phyloP scores from a whole-genome alignment of 495 filamentous ascomycete species.

The Xeromyces bisporus region DNA sequence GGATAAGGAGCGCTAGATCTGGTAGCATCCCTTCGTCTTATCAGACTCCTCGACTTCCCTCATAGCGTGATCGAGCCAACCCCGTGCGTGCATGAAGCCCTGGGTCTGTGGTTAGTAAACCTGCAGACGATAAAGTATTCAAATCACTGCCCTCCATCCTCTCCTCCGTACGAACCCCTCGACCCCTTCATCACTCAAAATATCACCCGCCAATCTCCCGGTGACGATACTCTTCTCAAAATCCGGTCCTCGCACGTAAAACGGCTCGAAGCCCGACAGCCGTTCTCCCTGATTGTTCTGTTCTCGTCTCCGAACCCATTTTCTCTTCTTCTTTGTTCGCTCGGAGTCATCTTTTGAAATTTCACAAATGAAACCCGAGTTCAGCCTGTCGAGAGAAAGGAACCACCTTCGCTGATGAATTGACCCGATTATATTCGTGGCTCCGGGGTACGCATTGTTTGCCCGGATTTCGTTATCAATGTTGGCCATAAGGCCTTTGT shows the following conservation, averaged over 20 bases:
- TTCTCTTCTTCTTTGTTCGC: slow-evolving; percentile 7
- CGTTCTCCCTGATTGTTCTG: no score
- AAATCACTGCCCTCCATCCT: slow-evolving; percentile 41
- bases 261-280: slow-evolving; percentile 31
- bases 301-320: slow-evolving; percentile 3
- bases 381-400: slow-evolving; percentile 35
- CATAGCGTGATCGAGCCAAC: no score
- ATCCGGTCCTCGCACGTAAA: slow-evolving; percentile 40
- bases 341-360: slow-evolving; percentile 4
- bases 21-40: no score
- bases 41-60: no score
- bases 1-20: no score
- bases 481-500: slow-evolving; percentile 5
- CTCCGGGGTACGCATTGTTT: slow-evolving; percentile 48
- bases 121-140: no score
- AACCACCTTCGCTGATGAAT: slow-evolving; percentile 50
- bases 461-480: slow-evolving; percentile 33
- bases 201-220: slow-evolving; percentile 36
- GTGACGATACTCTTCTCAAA: slow-evolving; percentile 46
- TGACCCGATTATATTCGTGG: slow-evolving; percentile 42
- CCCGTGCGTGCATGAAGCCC: no score
- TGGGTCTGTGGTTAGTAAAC: no score
- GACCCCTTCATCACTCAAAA: slow-evolving; percentile 42
- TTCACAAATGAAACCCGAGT: slow-evolving; percentile 35
- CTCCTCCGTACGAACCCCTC: slow-evolving; percentile 33